Evolutionary conservation across 2,329 filamentous ascomycete species (phyloP).

Genomic region (Cercospora berteroae): DNA sequence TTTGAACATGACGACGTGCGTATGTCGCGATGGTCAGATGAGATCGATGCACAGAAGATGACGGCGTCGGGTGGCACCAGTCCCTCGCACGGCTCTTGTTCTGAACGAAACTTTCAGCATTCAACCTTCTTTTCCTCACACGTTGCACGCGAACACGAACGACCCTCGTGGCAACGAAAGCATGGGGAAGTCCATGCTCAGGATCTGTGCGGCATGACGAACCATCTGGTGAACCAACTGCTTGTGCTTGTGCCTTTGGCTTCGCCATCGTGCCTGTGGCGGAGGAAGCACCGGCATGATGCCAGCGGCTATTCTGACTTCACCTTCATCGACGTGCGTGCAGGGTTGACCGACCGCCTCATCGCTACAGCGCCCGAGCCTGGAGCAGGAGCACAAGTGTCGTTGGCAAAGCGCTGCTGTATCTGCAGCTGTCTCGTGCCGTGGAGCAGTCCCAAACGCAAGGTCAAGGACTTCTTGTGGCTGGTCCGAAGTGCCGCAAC

Average conservation of each 20-base stretch:
- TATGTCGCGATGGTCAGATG: not conserved
- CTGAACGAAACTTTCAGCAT: not conserved
- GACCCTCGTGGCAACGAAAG: not conserved
- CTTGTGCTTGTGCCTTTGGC: not conserved
- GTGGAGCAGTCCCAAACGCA: not conserved
- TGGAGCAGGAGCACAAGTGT: not conserved
- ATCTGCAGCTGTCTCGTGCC: not conserved
- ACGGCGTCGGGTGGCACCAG: not conserved
- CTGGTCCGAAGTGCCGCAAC: not conserved
- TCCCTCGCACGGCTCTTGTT: not conserved
- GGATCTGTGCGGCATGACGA: constrained; percentile 10
- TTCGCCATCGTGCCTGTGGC: not conserved
- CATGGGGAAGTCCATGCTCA: constrained; percentile 1
- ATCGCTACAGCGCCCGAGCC: not conserved
- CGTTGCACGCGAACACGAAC: not conserved
- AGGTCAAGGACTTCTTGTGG: not conserved
- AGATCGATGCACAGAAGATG: not conserved
- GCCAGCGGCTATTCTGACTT: not conserved
- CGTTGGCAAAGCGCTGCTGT: not conserved
- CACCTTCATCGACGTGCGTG: not conserved
- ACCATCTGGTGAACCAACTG: not conserved
- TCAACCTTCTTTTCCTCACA: not conserved
- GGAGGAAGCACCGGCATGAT: constrained; percentile 4
- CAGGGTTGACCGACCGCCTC: not conserved
- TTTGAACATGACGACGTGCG: not conserved